phyloP scores from a whole-genome alignment of 2,329 filamentous ascomycete species.

The Daldinia sp. region DNA sequence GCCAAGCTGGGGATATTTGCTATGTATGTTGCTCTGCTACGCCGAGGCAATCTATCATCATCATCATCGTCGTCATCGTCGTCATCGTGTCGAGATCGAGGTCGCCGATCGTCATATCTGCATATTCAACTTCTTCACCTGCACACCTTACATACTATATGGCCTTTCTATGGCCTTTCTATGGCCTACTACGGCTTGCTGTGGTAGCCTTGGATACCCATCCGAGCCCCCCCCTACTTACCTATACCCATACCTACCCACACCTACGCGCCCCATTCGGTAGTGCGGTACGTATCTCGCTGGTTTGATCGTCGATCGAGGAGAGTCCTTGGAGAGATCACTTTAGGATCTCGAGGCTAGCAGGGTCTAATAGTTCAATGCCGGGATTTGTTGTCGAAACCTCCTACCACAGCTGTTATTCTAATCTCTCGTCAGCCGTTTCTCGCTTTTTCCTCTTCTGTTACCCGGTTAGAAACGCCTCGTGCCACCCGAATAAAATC shows the following conservation, averaged over 20 bases:
- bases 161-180: too few relatives aligned
- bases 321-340: constrained; percentile 36
- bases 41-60: constrained; percentile 3
- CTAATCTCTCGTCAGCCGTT: constrained; percentile 37
- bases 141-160: constrained; percentile 10
- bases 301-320: constrained; percentile 34
- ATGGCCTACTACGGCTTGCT: too few relatives aligned
- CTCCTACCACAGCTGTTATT: constrained; percentile 32
- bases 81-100: constrained; percentile 10
- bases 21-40: background rate
- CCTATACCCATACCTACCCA: constrained; percentile 22
- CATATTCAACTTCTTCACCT: constrained; percentile 6
- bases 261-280: constrained; percentile 20
- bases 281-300: constrained; percentile 25
- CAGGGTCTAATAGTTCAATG: constrained; percentile 29
- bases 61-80: background rate
- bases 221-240: background rate
- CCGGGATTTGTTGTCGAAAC: constrained; percentile 25
- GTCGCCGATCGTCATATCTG: constrained; percentile 18
- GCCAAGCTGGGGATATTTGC: constrained; percentile 1
- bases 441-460: constrained; percentile 10
- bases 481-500: constrained; percentile 26
- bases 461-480: constrained; percentile 31
- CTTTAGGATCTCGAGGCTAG: constrained; percentile 31
- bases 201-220: constrained; percentile 1